Evolutionary conservation across 331 rosid species (phyloP), one percentile per base, ranked within the genome.

Genomic region (Saraca asoca): DNA sequence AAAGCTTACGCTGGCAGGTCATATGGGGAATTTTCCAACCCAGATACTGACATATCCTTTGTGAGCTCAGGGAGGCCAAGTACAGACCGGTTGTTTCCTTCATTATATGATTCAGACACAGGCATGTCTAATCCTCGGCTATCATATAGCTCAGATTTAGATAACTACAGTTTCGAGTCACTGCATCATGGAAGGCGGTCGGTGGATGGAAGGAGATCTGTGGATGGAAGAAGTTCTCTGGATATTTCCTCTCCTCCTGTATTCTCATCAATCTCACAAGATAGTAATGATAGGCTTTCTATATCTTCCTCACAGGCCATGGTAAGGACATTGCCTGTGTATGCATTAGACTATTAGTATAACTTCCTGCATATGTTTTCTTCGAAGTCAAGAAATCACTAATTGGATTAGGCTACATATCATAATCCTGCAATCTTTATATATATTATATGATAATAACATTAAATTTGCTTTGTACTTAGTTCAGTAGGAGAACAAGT

Each of bases 41-140:
- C 81, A 6, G 92, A 88, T 24, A 29, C 68, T 18, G 99, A 94
- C 68, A 83, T 90, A 78, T 88, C 95, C 45, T 88, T 81, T 60
- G 84, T 83, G 35, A 78, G 84, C 78, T 33, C 81, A 18, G 86
- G 86, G 49, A 86, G 96, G 72, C 16, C 77, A 29, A 86, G 97
- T 73, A 43, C 66, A 17, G 97, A 93, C 18, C 83, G 78, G 5
- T 41, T 81, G 57, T 69, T 79, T 20, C 69, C 82, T 67, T 46
- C 83, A 3, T 16, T 38, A 35, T 63, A 58, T 55, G 85, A 80
- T 20, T 44, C 49, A 9, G 98, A 87, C 41, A 9, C 74, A 29
- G 87, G 76, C 9, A 68, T 51, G 37, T 59, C 74, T 69, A 72
- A 83, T 9, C 50, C 85, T 18, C 70, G 83, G 46, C 37, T 64